phyloP scores from a whole-genome alignment of 2,329 filamentous ascomycete species.

The Achaetomium macrosporum region DNA sequence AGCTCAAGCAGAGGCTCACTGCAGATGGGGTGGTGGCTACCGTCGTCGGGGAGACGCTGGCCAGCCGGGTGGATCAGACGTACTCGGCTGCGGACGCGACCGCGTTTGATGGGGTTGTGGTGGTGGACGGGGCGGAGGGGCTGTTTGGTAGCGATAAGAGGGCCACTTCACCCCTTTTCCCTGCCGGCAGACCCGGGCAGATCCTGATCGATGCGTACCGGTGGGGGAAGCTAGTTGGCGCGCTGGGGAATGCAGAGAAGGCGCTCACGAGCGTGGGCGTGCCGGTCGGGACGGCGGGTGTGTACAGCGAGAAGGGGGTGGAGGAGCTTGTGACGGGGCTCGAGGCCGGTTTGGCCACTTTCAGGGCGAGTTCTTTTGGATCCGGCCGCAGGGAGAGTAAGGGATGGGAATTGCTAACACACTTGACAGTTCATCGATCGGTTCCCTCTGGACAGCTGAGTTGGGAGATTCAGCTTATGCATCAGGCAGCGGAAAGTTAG shows the following conservation, averaged over 20 bases:
- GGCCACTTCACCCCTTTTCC: slow-evolving; percentile 50
- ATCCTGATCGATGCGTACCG: slow-evolving; percentile 58
- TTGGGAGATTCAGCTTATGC: not conserved
- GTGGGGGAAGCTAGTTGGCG: slow-evolving; percentile 65
- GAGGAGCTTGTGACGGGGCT: slow-evolving; percentile 39
- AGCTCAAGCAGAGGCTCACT: slow-evolving; percentile 45
- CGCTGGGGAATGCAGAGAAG: slow-evolving; percentile 41
- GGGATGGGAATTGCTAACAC: not conserved
- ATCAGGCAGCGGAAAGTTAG: too few relatives aligned
- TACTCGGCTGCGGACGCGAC: slow-evolving; percentile 61
- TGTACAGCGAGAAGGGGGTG: slow-evolving; percentile 34
- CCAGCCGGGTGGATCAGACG: slow-evolving; percentile 51
- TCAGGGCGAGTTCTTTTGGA: slow-evolving; percentile 46
- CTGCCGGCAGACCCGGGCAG: slow-evolving; percentile 55
- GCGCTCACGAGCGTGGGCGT: slow-evolving; percentile 43
- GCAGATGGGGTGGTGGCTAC: slow-evolving; percentile 49
- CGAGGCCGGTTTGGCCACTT: slow-evolving; percentile 55
- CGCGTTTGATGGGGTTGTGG: slow-evolving; percentile 57
- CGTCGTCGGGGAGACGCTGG: slow-evolving; percentile 56
- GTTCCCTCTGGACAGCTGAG: slow-evolving; percentile 21
- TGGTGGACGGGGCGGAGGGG: slow-evolving; percentile 46
- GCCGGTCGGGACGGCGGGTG: slow-evolving; percentile 33
- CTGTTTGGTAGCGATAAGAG: slow-evolving; percentile 42
- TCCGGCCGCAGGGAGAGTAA: not conserved
- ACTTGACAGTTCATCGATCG: slow-evolving; percentile 22